Evolutionary conservation across 2,329 filamentous ascomycete genomes (phyloP), one percentile per base, ranked within the genome.

Genomic region (Aulographum hederae): DNA sequence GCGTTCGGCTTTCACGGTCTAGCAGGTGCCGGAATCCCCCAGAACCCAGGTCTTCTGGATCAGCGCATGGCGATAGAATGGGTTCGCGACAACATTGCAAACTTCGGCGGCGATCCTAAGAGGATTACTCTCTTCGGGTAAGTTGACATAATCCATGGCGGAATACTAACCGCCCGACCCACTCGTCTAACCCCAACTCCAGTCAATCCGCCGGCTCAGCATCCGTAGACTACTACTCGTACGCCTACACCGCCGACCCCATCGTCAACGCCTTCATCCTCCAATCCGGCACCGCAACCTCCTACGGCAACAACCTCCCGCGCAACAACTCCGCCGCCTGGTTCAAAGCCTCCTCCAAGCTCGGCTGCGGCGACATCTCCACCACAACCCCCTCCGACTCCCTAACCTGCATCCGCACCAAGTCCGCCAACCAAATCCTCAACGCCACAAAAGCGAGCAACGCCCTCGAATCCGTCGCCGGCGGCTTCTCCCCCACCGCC

Each of bases 11-110:
- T n/a, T n/a, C n/a, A n/a, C n/a, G n/a, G n/a, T n/a, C n/a, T n/a
- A n/a, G n/a, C n/a, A n/a, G n/a, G n/a, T n/a, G n/a, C n/a, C n/a
- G n/a, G n/a, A n/a, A n/a, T n/a, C n/a, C n/a, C n/a, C n/a, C n/a
- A n/a, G 40, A 57, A 57, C 30, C 32, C 48, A 10, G 53, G 43
- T 1, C 36, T 57, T 6, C 41, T 48, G 28, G 53, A 57, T 33
- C 53, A 57, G 32, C 45, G 52, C 18, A 43, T 54, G 33, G 53
- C 53, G 4, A 40, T 57, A 3, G 43, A 55, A 29, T 57, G 53
- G 53, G 39, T 57, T 1, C 51, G 54, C 30, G 36, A 52, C 28
- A 45, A 46, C n/a, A 35, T 35, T 15, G 33, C 19, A 5, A n/a
- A 13, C 6, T 35, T 35, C n/a, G 33, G 33, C 8, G 43, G 43